Base-by-base conservation (phyloP, 2,329 filamentous ascomycete species). In the Sporothrix schenckii region DNA sequence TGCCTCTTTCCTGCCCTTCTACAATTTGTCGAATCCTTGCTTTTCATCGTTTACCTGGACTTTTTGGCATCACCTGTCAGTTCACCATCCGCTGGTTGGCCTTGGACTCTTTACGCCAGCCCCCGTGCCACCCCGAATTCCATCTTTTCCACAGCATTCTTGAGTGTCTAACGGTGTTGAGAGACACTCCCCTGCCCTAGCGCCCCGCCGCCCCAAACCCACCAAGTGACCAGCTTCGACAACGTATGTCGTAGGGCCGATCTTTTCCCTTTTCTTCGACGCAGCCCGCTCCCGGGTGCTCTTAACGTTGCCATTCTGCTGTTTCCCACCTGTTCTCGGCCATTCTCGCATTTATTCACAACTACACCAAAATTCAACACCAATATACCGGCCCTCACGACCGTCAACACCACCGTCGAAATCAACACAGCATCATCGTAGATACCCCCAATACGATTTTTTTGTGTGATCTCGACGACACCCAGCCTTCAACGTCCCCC, bases 261-360 rank as follows among this genome's bases (percentile, higher is more conserved):
- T 68, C 66, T 30, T 58, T 68, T 56, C 52, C 66, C 52, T 56
- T 68, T 68, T 58, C 50, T 69, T 63, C 21, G 56, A 44, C 56
- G n/a, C 34, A 41, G 19, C 30, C 56, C 30, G 21, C 58, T 9
- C 58, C 41, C 27, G 41, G 14, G 47, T 47, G 21, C 60, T 63
- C 41, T 63, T 49, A 63, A 49, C 60, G 13, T 63, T 30, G 5
- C 60, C 41, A 49, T 63, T 49, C 41, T 63, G 60, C 60, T 63
- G 58, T 47, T 47, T 47, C 10, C 13, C n/a, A 27, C 39, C 34
- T 0, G 24, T n/a, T 49, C 24, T 63, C 44, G 41, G 44, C n/a
- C 41, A 19, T 50, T 30, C 44, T 34, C 19, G 24, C 44, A 24
- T 50, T 19, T 50, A 10, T 34, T 34, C 24, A 50, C 61, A 50